These are phyloP conservation scores for Psilocybe subaeruginosa DNA, from an alignment of 768 basidiomycete genomes.

Conservation along the genomic window DNA sequence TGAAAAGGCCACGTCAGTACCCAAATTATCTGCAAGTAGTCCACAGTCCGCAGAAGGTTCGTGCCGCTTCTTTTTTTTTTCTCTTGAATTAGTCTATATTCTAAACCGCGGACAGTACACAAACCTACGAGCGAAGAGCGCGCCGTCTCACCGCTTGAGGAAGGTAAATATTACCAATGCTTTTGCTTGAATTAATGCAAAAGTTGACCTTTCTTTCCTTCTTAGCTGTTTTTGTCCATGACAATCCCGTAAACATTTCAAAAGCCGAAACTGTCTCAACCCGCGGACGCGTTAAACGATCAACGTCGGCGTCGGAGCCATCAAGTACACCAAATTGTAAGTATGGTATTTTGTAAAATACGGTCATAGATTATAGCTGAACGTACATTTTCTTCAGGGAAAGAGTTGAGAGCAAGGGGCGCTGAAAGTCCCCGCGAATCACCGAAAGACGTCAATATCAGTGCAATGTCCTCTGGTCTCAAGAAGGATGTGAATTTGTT, in stretches of 20 bases:
- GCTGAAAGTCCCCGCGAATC: background rate
- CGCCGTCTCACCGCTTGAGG: background rate
- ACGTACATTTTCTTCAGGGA: background rate
- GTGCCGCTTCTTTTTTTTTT: background rate
- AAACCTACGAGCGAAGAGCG: background rate
- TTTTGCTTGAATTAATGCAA: background rate
- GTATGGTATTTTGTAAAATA: background rate
- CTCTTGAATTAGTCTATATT: background rate
- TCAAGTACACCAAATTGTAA: conserved; percentile 8
- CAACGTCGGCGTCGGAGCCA: background rate
- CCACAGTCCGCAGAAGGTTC: background rate
- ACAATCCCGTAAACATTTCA: background rate
- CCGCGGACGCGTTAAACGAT: background rate
- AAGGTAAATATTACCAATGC: background rate
- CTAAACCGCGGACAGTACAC: background rate
- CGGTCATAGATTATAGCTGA: background rate
- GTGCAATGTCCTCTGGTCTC: background rate
- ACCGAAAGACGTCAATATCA: background rate
- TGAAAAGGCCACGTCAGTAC: background rate
- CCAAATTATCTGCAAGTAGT: background rate
- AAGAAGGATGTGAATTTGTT: conserved; percentile 6
- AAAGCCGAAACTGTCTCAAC: background rate
- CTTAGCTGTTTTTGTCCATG: background rate
- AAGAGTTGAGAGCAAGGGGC: background rate
- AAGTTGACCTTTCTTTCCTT: background rate